phyloP scores from a whole-genome alignment of 352 stramenopile species.

The Thraustotheca clavata region DNA sequence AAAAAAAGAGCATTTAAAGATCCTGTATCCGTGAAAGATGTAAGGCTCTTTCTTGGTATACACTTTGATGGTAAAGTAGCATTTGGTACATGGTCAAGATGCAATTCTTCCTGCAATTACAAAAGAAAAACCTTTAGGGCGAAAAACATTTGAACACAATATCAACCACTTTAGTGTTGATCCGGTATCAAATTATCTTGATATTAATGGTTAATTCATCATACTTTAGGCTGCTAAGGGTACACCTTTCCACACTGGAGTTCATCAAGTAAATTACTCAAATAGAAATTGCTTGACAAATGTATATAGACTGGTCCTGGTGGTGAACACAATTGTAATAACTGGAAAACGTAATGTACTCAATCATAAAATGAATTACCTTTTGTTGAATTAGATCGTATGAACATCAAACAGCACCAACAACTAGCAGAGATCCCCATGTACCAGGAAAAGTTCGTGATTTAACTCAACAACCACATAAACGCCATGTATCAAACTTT shows the following conservation, averaged over 20 bases:
- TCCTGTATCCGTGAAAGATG: conserved; percentile 30
- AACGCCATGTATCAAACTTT: too few relatives aligned
- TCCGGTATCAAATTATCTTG: conserved; percentile 13
- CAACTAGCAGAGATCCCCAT: conserved; percentile 37
- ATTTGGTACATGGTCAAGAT: conserved; percentile 33
- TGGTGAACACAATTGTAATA: conserved; percentile 28
- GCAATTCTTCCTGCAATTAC: conserved; percentile 41
- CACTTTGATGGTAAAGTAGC: background rate
- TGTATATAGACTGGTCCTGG: conserved; percentile 39
- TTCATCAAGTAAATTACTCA: conserved; percentile 40
- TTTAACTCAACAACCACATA: conserved; percentile 36
- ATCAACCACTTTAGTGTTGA: conserved; percentile 28
- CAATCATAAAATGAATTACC: background rate
- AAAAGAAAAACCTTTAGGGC: conserved; percentile 27
- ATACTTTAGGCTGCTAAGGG: conserved; percentile 30
- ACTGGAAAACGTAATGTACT: conserved; percentile 61
- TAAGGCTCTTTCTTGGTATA: conserved; percentile 20
- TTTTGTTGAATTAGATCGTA: conserved; percentile 36
- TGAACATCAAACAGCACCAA: conserved; percentile 47
- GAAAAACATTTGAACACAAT: conserved; percentile 51
- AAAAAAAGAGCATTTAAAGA: conserved; percentile 52
- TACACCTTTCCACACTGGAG: conserved; percentile 52
- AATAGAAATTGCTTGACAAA: background rate
- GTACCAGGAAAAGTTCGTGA: conserved; percentile 36
- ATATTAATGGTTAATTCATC: background rate